Percentiles rank a stretch among this genome's conserved stretches.
Evolutionary conservation across 2,329 filamentous ascomycete genomes (phyloP).

Genomic region (Fusarium cyanostomum): DNA sequence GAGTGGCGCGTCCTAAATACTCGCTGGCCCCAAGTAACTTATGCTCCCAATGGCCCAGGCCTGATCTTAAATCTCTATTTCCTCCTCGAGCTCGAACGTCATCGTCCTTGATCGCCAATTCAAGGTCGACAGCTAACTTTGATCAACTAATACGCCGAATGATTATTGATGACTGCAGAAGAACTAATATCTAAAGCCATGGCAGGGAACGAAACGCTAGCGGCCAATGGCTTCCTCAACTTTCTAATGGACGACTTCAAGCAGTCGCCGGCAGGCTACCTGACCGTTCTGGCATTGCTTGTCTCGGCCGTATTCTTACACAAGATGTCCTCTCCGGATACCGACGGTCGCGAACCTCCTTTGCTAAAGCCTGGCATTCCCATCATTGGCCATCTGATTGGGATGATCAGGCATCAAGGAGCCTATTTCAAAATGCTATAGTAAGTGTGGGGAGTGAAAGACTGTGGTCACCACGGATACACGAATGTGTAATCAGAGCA

Average conservation of each 20-base stretch:
- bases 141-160: too few species aligned
- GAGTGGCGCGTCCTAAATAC: too few species aligned
- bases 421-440: constrained; percentile 26
- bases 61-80: too few species aligned
- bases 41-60: too few species aligned
- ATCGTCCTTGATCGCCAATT: too few species aligned
- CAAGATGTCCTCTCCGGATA: constrained; percentile 12
- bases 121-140: too few species aligned
- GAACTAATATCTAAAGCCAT: too few species aligned
- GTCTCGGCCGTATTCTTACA: background rate
- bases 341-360: constrained; percentile 19
- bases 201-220: too few species aligned
- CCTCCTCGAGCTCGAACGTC: too few species aligned
- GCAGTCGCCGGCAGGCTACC: constrained; percentile 14
- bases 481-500: background rate
- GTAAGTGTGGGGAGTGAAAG: constrained; percentile 12
- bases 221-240: background rate
- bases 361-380: constrained; percentile 17
- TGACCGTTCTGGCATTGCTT: constrained; percentile 4
- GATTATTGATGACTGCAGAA: too few species aligned
- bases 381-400: constrained; percentile 53
- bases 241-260: constrained; percentile 7
- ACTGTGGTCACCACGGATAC: background rate
- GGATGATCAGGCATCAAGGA: constrained; percentile 41
- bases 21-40: too few species aligned